These are phyloP conservation scores for Thalassiosira mediterranea DNA, from an alignment of 352 stramenopile genomes.

Conservation along the genomic window DNA sequence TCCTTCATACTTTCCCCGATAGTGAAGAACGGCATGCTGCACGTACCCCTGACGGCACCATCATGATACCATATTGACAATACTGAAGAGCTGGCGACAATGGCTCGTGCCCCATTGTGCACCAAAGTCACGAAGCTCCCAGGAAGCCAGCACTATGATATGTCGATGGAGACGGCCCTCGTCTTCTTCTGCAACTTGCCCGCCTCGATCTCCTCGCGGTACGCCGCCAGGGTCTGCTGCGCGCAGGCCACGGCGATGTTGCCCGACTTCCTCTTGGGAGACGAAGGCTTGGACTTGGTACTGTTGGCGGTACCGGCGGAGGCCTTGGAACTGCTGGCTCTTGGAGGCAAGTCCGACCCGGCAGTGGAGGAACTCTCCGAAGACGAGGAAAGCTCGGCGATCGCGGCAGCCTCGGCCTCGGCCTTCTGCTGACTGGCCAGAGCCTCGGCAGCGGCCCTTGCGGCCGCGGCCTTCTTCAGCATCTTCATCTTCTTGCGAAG, in stretches of 20 bases:
- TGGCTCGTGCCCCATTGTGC: background rate
- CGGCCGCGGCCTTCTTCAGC: conserved; percentile 65
- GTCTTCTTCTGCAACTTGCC: conserved; percentile 3
- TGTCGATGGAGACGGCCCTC: conserved; percentile 17
- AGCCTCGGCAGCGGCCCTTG: conserved; percentile 27
- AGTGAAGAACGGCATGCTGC: too few relatives aligned
- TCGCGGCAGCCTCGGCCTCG: background rate
- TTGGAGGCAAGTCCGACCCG: too few relatives aligned
- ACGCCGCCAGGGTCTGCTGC: conserved; percentile 48
- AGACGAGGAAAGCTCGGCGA: background rate
- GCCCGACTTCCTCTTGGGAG: conserved; percentile 14
- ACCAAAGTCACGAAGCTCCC: background rate
- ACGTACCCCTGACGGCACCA: too few relatives aligned
- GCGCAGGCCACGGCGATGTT: conserved; percentile 52
- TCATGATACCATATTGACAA: too few relatives aligned
- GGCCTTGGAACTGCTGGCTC: too few relatives aligned
- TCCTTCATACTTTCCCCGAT: too few relatives aligned
- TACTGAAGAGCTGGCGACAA: background rate
- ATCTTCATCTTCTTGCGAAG: conserved; percentile 65
- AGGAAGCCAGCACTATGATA: background rate
- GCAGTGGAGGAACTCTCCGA: conserved; percentile 3
- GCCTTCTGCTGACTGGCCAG: conserved; percentile 20
- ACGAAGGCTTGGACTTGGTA: background rate
- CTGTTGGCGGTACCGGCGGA: background rate
- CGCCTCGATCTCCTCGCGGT: conserved; percentile 24